Evolutionary conservation across 306 rosid genomes (phyloP).

Genomic region (Dalbergia cultrata): DNA sequence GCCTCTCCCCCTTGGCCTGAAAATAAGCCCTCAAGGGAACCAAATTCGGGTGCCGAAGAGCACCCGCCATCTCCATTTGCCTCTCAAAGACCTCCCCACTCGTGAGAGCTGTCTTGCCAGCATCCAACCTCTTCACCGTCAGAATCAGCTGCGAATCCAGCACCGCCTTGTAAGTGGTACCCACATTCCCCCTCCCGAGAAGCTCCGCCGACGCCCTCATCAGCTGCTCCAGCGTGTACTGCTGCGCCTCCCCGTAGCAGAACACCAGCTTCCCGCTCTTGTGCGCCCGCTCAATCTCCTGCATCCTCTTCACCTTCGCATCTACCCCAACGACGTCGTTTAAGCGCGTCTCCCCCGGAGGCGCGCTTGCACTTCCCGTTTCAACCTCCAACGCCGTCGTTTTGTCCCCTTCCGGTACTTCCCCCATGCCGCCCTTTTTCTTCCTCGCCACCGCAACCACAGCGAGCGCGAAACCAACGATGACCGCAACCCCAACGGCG

Average conservation of each 20-base stretch:
- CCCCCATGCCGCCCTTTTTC: neutral
- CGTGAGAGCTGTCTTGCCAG: constrained; percentile 58
- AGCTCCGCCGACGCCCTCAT: constrained; percentile 97
- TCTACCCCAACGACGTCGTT: neutral
- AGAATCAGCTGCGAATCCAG: constrained; percentile 65
- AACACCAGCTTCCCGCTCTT: constrained; percentile 76
- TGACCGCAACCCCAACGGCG: constrained; percentile 49
- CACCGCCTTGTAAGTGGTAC: constrained; percentile 93
- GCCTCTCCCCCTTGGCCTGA: constrained; percentile 91
- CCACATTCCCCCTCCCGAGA: constrained; percentile 82
- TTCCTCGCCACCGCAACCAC: constrained; percentile 49
- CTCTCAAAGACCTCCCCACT: constrained; percentile 67
- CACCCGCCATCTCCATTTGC: constrained; percentile 74
- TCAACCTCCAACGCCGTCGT: constrained; percentile 26
- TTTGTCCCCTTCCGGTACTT: neutral
- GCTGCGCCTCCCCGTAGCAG: constrained; percentile 69
- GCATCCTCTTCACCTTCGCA: constrained; percentile 49
- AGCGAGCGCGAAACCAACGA: constrained; percentile 46
- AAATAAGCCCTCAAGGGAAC: constrained; percentile 82
- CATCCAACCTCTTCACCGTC: constrained; percentile 92
- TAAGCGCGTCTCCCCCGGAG: neutral
- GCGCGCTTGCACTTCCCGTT: neutral
- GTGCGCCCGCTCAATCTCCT: constrained; percentile 46
- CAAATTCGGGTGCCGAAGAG: constrained; percentile 84
- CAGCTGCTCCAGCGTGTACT: constrained; percentile 77